A percentile compares a stretch with the other conserved stretches of the same genome.
Evolutionary conservation across 2,329 filamentous ascomycete genomes (phyloP).

Genomic region (Hymenoscyphus fructigenus): DNA sequence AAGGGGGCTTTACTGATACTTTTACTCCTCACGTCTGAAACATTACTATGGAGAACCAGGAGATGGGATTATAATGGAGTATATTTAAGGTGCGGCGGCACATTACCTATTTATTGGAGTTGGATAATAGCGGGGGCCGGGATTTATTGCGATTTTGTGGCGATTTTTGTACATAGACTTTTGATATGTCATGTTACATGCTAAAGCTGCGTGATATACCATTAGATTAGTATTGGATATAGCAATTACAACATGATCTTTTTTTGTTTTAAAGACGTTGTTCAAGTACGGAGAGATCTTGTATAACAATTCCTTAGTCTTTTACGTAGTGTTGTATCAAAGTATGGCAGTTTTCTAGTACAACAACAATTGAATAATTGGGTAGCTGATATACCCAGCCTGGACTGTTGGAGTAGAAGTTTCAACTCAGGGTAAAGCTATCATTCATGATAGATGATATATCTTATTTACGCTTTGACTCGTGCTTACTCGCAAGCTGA

Average conservation of each 20-base stretch:
- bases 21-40: background rate
- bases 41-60: background rate
- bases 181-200: background rate
- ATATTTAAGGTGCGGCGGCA: background rate
- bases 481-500: no score
- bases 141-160: background rate
- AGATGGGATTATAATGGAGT: background rate
- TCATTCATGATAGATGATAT: no score
- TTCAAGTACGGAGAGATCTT: background rate
- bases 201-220: background rate
- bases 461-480: no score
- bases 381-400: no score
- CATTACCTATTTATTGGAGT: background rate
- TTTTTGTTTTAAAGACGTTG: background rate
- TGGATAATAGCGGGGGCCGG: background rate
- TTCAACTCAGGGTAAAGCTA: no score
- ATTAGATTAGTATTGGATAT: conserved; percentile 6
- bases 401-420: no score
- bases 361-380: no score
- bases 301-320: no score
- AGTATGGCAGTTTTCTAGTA: no score
- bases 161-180: conserved; percentile 6
- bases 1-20: conserved; percentile 46
- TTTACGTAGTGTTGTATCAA: no score
- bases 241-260: background rate